phyloP scores from a whole-genome alignment of 805 yeast species.

The Clavispora vitiphila region DNA sequence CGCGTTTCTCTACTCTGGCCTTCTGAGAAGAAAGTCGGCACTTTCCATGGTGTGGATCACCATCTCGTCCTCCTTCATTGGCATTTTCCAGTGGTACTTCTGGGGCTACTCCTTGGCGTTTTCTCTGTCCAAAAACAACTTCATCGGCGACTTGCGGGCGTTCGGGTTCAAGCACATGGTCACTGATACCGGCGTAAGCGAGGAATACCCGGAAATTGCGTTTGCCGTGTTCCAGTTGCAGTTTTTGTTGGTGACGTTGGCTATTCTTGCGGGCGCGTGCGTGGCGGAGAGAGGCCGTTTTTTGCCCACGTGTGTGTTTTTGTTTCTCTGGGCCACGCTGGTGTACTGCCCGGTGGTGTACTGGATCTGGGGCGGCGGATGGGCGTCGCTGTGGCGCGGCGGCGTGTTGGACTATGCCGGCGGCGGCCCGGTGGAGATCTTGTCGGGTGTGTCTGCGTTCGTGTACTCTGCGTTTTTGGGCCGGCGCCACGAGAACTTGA shows the following conservation, averaged over 20 bases:
- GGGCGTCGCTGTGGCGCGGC: conserved; percentile 76
- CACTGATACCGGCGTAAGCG: conserved; percentile 35
- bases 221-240: conserved; percentile 86
- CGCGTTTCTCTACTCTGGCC: conserved; percentile 87
- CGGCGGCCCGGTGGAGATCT: conserved; percentile 94
- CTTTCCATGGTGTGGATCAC: conserved; percentile 78
- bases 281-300: conserved; percentile 87
- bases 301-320: conserved; percentile 74
- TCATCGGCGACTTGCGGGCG: conserved; percentile 79
- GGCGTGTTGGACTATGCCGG: conserved; percentile 97
- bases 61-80: conserved; percentile 68
- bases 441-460: conserved; percentile 87
- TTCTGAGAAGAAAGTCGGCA: conserved; percentile 88
- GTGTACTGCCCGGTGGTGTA: conserved; percentile 94
- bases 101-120: conserved; percentile 97
- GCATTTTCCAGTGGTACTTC: conserved; percentile 89
- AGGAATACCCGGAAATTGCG: conserved; percentile 72
- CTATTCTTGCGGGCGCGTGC: conserved; percentile 86
- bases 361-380: conserved; percentile 96
- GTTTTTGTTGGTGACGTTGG: conserved; percentile 87
- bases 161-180: conserved; percentile 78
- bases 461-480: conserved; percentile 81
- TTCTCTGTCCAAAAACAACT: conserved; percentile 73
- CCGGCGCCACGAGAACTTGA: conserved; percentile 64
- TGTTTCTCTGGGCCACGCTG: conserved; percentile 83